These are phyloP conservation scores for Pseudopyricularia cyperi DNA, from an alignment of 2,329 filamentous ascomycete species.

Conservation along the genomic window DNA sequence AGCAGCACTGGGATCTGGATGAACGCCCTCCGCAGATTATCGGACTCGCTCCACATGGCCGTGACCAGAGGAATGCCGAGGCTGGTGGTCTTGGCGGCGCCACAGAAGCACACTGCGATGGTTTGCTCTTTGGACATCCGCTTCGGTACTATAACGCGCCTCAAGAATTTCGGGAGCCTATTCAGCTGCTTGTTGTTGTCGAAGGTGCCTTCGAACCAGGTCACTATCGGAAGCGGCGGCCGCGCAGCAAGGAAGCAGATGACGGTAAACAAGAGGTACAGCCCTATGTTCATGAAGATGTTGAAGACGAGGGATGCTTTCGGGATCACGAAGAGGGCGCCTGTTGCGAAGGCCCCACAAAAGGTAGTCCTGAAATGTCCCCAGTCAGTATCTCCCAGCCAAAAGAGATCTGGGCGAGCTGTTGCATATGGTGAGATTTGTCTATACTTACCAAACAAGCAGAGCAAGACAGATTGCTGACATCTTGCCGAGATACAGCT, in stretches of 20 bases:
- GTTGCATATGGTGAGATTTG: constrained; percentile 7
- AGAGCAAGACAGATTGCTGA: constrained; percentile 33
- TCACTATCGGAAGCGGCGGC: constrained; percentile 22
- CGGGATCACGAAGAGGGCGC: constrained; percentile 44
- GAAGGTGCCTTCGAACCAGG: constrained; percentile 13
- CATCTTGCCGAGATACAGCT: constrained; percentile 36
- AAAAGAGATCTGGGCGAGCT: background rate
- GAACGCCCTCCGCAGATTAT: constrained; percentile 39
- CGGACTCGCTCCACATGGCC: constrained; percentile 51
- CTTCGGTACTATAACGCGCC: constrained; percentile 27
- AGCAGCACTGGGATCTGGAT: constrained; percentile 52
- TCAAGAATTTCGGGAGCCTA: constrained; percentile 14
- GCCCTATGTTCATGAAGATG: constrained; percentile 52
- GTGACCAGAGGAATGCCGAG: constrained; percentile 55
- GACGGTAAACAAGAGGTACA: constrained; percentile 48
- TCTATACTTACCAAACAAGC: constrained; percentile 30
- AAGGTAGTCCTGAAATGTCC: constrained; percentile 47
- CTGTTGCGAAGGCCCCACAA: constrained; percentile 51
- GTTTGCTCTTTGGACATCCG: constrained; percentile 48
- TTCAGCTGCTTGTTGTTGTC: constrained; percentile 13
- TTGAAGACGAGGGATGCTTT: constrained; percentile 51
- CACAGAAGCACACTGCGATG: constrained; percentile 60
- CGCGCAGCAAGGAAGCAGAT: constrained; percentile 42
- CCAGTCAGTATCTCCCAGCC: background rate
- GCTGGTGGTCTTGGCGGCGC: constrained; percentile 59